phyloP scores from a whole-genome alignment of 139 green algal genomes.

The Pleodorina starrii region DNA sequence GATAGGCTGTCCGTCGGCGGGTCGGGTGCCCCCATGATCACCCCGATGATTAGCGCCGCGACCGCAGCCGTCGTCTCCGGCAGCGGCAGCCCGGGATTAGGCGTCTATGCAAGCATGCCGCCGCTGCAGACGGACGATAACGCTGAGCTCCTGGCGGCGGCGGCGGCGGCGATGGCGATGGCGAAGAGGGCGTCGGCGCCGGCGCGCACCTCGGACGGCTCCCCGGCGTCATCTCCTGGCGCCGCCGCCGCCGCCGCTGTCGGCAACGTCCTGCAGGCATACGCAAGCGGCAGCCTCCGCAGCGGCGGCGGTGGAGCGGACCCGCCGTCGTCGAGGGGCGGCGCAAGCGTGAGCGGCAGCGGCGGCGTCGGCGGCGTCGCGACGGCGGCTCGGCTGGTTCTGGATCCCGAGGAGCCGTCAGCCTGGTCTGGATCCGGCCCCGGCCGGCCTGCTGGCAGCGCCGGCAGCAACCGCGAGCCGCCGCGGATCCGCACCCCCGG shows the following conservation, averaged over 20 bases:
- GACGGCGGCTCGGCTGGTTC: conserved; percentile 16
- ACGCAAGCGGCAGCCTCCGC: background rate
- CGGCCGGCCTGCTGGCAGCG: background rate
- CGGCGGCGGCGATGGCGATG: background rate
- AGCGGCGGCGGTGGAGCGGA: background rate
- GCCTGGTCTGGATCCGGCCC: background rate
- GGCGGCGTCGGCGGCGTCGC: background rate
- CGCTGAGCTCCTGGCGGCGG: background rate
- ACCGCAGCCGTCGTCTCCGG: background rate
- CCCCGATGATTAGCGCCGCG: background rate
- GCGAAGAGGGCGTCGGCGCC: background rate
- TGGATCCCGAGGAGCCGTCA: conserved; percentile 18
- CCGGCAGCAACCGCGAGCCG: background rate
- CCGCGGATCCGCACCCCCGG: conserved; percentile 1
- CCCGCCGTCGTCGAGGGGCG: too few species aligned
- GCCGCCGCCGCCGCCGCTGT: background rate
- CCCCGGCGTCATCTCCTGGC: too few species aligned
- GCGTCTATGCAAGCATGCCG: too few species aligned
- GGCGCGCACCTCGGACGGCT: background rate
- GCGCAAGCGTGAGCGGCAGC: background rate
- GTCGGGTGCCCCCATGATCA: background rate
- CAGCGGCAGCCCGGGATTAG: too few species aligned
- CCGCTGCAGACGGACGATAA: background rate
- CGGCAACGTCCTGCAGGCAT: background rate
- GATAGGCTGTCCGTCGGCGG: background rate